Base-by-base conservation (phyloP, 2,329 filamentous ascomycete species). In the Sphaerostilbella broomeana region DNA sequence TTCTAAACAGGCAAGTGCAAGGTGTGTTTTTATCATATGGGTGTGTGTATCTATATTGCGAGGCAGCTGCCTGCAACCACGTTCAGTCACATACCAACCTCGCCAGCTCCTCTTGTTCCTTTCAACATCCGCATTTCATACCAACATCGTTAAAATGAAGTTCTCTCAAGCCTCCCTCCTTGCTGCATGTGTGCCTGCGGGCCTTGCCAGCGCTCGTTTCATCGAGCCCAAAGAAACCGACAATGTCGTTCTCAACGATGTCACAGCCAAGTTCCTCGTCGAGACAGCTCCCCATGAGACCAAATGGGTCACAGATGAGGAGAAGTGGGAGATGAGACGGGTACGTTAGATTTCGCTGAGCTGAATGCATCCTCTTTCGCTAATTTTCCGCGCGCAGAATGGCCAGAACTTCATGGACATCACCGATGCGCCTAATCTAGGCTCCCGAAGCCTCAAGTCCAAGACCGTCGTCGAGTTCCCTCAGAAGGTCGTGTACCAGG, bases 351-450 rank as follows among this genome's bases (percentile, higher is more conserved):
- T 38, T 4, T 30, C 6, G 6, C 13, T 2, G 7, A 10, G 7
- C 21, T 11, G 17, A 13, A 9, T 15, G 12, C 12, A 35, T 8
- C 4, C 19, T 15, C 16, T n/a, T 20, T 33, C 12, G 10, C 7
- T 11, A 22, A 19, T 29, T 46, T 32, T 4, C 13, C 8, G n/a
- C 12, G 3, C n/a, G 26, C 52, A 94, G 86, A 74, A 85, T 58
- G 88, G 88, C 54, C 73, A 81, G 50, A 84, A 81, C 55, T 97
- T 97, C 72, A 94, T 97, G 74, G 90, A 97, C 65, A 89, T 97
- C 55, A 95, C 92, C 45, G 75, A 86, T 28, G 77, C 80, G 40
- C 68, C 71, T 36, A 73, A 84, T 35, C 50, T 63, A 27, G 84
- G 83, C 43, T 54, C 69, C 39, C 59, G 59, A 41, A 58, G 52